Evolutionary conservation across 257 asterid genomes (phyloP), one percentile per base, ranked within the genome.

Genomic region (Petrea volubilis): DNA sequence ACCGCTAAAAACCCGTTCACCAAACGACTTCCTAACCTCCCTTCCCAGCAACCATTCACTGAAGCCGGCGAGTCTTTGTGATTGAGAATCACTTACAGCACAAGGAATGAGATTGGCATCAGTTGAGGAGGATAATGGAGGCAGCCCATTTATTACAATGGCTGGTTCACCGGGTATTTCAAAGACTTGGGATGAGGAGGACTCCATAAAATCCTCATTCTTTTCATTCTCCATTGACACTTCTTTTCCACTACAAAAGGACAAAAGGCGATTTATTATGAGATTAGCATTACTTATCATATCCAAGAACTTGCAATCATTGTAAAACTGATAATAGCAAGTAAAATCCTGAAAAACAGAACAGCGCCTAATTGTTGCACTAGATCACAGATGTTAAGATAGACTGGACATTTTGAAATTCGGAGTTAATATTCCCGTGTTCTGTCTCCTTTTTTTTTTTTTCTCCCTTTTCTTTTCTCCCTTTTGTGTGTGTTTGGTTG

Each of bases 11-110:
- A 52, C 46, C 20, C 75, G 70, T 20, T 71, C 80, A 21, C 80
- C 93, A 28, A 86, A 88, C 62, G 56, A 36, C 62, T 90, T 88
- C 14, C 29, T 52, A 38, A 88, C 87, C 55, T 81, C 84, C 77
- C 96, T 83, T 51, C 96, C 97, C 44, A 70, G 83, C 78, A 90
- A 58, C 95, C 93, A 88, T 67, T 81, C 82, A 44, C 93, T 87
- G 75, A 84, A 83, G 41, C 86, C 82, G 27, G 72, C 17, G 55
- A 46, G 36, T 25, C 20, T 77, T 8, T 8, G 70, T 5, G 80
- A 28, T 21, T 65, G 74, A 4, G 63, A 74, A 71, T 74, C 78
- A 40, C 11, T 55, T 51, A 81, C 52, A 14, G 74, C 46, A 24
- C 78, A 46, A 9, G 70, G 70, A 31, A 59, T 7, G 55, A 56